These are phyloP conservation scores for Podaxis sp. DNA, from an alignment of 768 basidiomycete genomes.

Conservation along the genomic window DNA sequence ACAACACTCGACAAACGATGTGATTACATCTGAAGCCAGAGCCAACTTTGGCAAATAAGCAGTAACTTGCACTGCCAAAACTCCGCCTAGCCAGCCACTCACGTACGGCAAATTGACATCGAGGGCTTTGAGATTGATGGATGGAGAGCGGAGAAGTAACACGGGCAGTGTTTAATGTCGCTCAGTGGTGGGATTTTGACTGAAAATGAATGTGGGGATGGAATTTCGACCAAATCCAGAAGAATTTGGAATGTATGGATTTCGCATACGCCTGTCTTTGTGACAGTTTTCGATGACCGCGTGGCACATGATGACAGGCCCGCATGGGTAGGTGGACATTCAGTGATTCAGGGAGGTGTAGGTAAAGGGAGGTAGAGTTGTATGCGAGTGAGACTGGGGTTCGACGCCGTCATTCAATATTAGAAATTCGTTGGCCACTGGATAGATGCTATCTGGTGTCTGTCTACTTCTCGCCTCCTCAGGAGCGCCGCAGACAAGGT, in stretches of 20 bases:
- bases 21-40: neutral
- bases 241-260: neutral
- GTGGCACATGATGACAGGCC: too few species aligned
- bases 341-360: too few species aligned
- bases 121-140: constrained; percentile 31
- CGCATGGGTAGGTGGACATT: too few species aligned
- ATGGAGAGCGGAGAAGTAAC: constrained; percentile 23
- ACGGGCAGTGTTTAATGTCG: constrained; percentile 17
- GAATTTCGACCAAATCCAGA: constrained; percentile 19
- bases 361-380: too few species aligned
- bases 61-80: neutral
- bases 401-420: too few species aligned
- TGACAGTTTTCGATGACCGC: too few species aligned
- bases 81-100: neutral
- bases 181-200: constrained; percentile 21
- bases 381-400: too few species aligned
- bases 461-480: too few species aligned
- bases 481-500: too few species aligned
- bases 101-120: constrained; percentile 20
- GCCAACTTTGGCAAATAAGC: neutral
- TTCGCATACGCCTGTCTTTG: neutral
- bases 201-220: constrained; percentile 24
- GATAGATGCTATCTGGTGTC: too few species aligned
- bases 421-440: too few species aligned
- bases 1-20: neutral